A percentile compares a stretch with the other conserved stretches of the same genome.
Evolutionary conservation across 2,329 filamentous ascomycete species (phyloP).

Genomic region (Colletotrichum musicola): DNA sequence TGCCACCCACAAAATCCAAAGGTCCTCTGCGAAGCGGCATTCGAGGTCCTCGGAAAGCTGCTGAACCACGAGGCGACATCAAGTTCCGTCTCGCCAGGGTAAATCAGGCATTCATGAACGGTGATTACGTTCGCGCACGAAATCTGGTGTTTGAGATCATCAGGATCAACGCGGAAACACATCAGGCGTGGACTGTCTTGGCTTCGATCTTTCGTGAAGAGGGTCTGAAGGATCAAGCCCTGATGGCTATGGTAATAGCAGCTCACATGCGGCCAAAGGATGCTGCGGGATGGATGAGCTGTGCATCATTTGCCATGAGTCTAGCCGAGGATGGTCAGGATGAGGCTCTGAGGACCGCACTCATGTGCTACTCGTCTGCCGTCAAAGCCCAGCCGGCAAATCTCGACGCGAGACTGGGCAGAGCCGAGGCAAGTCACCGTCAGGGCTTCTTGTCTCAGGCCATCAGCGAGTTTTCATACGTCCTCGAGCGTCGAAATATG

Average conservation of each 20-base stretch:
- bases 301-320: conserved; percentile 68
- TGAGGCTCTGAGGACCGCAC: conserved; percentile 64
- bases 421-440: conserved; percentile 69
- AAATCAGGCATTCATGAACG: conserved; percentile 74
- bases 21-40: conserved; percentile 41
- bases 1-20: conserved; percentile 42
- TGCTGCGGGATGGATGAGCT: conserved; percentile 69
- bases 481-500: conserved; percentile 64
- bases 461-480: conserved; percentile 67
- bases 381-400: conserved; percentile 69
- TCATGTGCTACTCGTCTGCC: conserved; percentile 71
- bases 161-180: conserved; percentile 75
- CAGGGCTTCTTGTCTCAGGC: conserved; percentile 67
- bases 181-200: conserved; percentile 74
- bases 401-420: conserved; percentile 69
- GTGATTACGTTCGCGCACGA: conserved; percentile 71
- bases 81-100: conserved; percentile 76
- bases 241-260: conserved; percentile 71
- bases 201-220: conserved; percentile 72
- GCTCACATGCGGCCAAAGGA: conserved; percentile 74
- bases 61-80: conserved; percentile 78
- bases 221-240: conserved; percentile 67
- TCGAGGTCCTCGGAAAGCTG: conserved; percentile 68
- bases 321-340: conserved; percentile 62
- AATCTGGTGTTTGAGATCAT: conserved; percentile 73